Base-by-base conservation (phyloP, 2,329 filamentous ascomycete species). In the Clathrospora elynae region DNA sequence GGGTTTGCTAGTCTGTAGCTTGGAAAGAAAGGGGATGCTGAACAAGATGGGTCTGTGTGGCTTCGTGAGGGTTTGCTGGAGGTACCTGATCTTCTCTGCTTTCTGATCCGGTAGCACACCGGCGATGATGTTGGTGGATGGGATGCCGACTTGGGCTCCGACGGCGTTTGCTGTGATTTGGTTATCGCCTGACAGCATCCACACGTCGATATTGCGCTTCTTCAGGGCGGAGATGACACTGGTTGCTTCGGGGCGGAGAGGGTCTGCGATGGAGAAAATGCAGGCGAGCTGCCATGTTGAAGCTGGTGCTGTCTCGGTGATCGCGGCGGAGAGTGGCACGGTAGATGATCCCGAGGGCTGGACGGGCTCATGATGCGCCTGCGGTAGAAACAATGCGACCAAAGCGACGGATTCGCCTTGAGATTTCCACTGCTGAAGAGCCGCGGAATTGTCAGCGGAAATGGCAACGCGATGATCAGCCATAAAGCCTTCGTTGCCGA, bases 171-270 rank as follows among this genome's bases (percentile, higher is more conserved):
- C 91, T 0, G 91, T 96, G n/a, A 76, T 84, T n/a, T 77, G 74
- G 62, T 96, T 96, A 73, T 96, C 91, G 19, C 91, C 91, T 0
- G 90, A 95, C 24, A 96, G 84, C 89, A 96, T 95, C 83, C 86
- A 96, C 3, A 95, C 87, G 20, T 84, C 81, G 32, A 87, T 84
- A 13, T 86, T 83, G 11, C 80, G 80, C 4, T 78, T 70, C 29
- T 81, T 79, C 0, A 96, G 80, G 1, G 83, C 77, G 5, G 72
- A 68, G 44, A 95, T 79, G 12, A 92, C 83, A 6, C 73, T 62
- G 1, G 73, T 70, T 0, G 90, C 84, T 69, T 95, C 88, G 0
- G 82, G 79, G 2, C 91, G 86, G 51, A 96, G 81, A 1, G 88
- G 84, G 55, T 96, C 91, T 0, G 90, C 85, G 34, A 92, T 85